A percentile compares a stretch with the other conserved stretches of the same genome.
phyloP scores from a whole-genome alignment of 2,329 filamentous ascomycete species.

The Aciculosporium take region DNA sequence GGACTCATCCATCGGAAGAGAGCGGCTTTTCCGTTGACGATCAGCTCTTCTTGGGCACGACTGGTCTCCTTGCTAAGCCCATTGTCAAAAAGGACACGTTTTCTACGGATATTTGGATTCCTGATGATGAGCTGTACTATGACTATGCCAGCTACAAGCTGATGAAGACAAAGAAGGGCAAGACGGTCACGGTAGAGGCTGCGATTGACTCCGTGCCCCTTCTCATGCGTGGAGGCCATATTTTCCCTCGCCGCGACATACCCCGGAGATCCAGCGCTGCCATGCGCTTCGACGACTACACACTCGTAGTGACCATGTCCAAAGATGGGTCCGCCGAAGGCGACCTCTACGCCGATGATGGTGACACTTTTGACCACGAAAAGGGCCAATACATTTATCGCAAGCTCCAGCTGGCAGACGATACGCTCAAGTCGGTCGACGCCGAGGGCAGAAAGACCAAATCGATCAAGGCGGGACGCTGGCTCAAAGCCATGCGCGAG shows the following conservation, averaged over 20 bases:
- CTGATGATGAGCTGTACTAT: conserved; percentile 81
- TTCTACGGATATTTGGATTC: conserved; percentile 68
- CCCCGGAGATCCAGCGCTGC: conserved; percentile 73
- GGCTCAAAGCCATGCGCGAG: conserved; percentile 62
- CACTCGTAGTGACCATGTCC: conserved; percentile 61
- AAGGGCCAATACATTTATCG: conserved; percentile 80
- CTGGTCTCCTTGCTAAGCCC: conserved; percentile 84
- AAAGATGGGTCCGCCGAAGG: conserved; percentile 51
- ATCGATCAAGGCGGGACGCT: conserved; percentile 47
- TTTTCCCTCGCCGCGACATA: conserved; percentile 78
- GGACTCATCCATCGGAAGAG: conserved; percentile 77
- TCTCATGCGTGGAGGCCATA: conserved; percentile 83
- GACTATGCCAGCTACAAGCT: conserved; percentile 84
- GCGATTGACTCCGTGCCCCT: conserved; percentile 79
- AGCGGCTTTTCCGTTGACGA: conserved; percentile 79
- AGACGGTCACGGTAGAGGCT: conserved; percentile 54
- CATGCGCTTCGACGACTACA: conserved; percentile 94
- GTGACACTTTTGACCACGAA: conserved; percentile 80
- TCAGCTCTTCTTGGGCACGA: conserved; percentile 81
- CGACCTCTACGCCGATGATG: conserved; percentile 81
- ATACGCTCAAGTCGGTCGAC: conserved; percentile 55
- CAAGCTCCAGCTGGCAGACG: conserved; percentile 51
- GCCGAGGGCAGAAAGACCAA: conserved; percentile 39
- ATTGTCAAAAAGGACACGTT: conserved; percentile 64
- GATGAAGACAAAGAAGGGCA: conserved; percentile 55